phyloP scores from a whole-genome alignment of 2,329 filamentous ascomycete genomes.

The Delphinella strobiligena region DNA sequence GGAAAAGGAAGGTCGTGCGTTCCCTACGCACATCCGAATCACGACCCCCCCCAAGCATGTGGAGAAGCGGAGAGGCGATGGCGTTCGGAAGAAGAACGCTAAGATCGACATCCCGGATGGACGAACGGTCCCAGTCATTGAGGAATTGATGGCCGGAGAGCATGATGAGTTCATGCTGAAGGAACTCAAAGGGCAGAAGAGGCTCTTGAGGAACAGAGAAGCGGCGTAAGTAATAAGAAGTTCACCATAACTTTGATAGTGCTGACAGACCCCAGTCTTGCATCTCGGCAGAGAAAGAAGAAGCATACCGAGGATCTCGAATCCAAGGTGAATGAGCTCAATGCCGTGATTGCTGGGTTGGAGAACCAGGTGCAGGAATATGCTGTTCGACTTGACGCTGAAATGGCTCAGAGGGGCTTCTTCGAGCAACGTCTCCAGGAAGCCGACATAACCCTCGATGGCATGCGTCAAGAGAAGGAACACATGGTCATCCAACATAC shows the following conservation, averaged over 20 bases:
- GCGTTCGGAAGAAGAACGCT: constrained; percentile 97
- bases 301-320: constrained; percentile 93
- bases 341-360: too few relatives aligned
- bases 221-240: constrained; percentile 57
- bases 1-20: constrained; percentile 36
- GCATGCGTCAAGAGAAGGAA: constrained; percentile 74
- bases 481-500: constrained; percentile 82
- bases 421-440: constrained; percentile 63
- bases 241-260: background rate
- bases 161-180: constrained; percentile 89
- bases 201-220: constrained; percentile 85
- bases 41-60: constrained; percentile 56
- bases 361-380: constrained; percentile 60
- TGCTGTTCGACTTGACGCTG: constrained; percentile 37
- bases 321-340: constrained; percentile 41
- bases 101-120: constrained; percentile 94
- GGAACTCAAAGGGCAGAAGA: constrained; percentile 97
- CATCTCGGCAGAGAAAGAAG: constrained; percentile 96
- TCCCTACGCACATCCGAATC: constrained; percentile 47
- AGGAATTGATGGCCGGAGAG: constrained; percentile 77
- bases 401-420: constrained; percentile 19
- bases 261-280: constrained; percentile 50
- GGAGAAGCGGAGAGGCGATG: constrained; percentile 53
- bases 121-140: constrained; percentile 87
- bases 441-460: constrained; percentile 62